Base-by-base conservation (phyloP, 805 yeast genomes). In the Pichia californica region DNA sequence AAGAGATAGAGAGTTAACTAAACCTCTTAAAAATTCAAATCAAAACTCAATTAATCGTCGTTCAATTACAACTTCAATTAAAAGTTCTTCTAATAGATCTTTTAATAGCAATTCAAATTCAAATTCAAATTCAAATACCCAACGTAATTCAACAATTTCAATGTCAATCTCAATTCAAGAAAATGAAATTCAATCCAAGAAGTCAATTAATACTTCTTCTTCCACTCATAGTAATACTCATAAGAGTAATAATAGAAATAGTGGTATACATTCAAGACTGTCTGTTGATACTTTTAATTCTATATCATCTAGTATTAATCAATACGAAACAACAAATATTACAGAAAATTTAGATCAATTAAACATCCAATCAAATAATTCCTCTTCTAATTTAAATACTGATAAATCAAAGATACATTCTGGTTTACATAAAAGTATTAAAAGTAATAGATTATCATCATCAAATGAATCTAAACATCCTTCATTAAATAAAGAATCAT, bases 201-300 rank as follows among this genome's bases (percentile, higher is more conserved):
- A 25, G 27, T 25, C 27, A 25, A 25, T 10, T 25, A 10, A 25
- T 25, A 25, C 27, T 7, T 8, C 27, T 25, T 7, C 27, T 25
- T 25, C 27, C 7, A 25, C n/a, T n/a, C n/a, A n/a, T n/a, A 27
- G 13, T 27, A 27, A 27, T 27, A 27, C 6, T 27, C 6, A 27
- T 16, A 31, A 31, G 11, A 19, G 19, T 14, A 19, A 31, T 15
- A 30, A 30, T 30, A 25, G 30, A 15, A 29, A 35, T 16, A 35
- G 9, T 10, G 19, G 38, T 35, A 35, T 6, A 15, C 28, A 34
- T 13, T 20, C 32, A 4, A 32, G 43, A 26, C 23, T 18, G 7
- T 40, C 43, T 28, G 13, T 33, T 15, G 43, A 40, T 19, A 40
- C 43, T 4, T 40, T 26, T 19, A 34, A 30, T 23, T 40, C 43